Evolutionary conservation across 768 basidiomycete genomes (phyloP), one percentile per base, ranked within the genome.

Genomic region (Mycena albidolilacea): DNA sequence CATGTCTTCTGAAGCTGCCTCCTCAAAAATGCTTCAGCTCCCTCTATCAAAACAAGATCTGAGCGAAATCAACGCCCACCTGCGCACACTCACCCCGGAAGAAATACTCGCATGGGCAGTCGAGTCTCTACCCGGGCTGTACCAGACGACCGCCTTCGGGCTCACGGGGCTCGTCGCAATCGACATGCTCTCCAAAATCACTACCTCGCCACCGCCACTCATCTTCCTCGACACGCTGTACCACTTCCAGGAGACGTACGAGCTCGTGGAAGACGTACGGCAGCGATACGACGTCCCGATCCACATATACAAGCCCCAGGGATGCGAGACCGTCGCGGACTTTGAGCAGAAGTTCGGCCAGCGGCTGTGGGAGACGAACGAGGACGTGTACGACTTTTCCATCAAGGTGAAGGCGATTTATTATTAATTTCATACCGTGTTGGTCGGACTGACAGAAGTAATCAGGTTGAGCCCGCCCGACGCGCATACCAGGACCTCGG

Each of bases 161-260:
- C 87, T 98, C 71, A 98, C 97, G 0, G 97, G 98, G 11, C 91
- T 97, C 65, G 96, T 96, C 67, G 92, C 96, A 21, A 91, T 95
- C 72, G 96, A 98, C 81, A 98, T 99, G 95, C 90, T 99, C 66
- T 93, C 95, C 43, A 94, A 95, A 81, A 85, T 97, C 73, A 92
- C 92, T 3, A 71, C 84, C 37, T 79, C 83, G 19, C 88, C 89
- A 0, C 95, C 95, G 1, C 96, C 97, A 1, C 88, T 98, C 21
- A 96, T 99, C 84, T 99, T 99, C 85, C 84, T 98, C 80, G 97
- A 99, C 84, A 99, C 98, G 0, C 87, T 99, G 15, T 96, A 98
- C 80, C 98, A 99, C 84, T 99, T 99, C 83, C 85, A 87, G 5
- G 95, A 98, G 84, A 99, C 97, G 6, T 93, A 98, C 78, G 91